phyloP scores from a whole-genome alignment of 441 rosid species.

The Gossypium gossypioides region DNA sequence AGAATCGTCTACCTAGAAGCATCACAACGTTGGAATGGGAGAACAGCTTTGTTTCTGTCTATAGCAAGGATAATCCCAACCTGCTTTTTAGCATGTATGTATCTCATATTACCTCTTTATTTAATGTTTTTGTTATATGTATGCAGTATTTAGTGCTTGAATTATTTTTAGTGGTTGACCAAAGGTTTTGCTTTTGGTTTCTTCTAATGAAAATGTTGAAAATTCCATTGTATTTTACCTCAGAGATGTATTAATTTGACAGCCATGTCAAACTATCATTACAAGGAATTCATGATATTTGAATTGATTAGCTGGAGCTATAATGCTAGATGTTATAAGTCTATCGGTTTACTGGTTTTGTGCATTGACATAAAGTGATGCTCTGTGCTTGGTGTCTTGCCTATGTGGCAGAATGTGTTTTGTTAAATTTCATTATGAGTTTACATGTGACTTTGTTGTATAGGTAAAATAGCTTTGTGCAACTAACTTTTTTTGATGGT shows the following conservation, averaged over 20 bases:
- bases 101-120: not conserved
- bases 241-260: not conserved
- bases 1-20: slow-evolving; percentile 94
- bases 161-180: not conserved
- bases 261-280: not conserved
- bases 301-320: not conserved
- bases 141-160: not conserved
- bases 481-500: not conserved
- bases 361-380: not conserved
- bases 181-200: not conserved
- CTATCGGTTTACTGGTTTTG: not conserved
- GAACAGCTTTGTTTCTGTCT: slow-evolving; percentile 87
- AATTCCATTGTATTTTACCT: not conserved
- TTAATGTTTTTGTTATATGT: not conserved
- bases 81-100: slow-evolving; percentile 94
- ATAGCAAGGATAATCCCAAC: slow-evolving; percentile 98
- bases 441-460: not conserved
- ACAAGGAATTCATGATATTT: not conserved
- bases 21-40: slow-evolving; percentile 99
- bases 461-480: not conserved
- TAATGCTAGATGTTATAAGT: not conserved
- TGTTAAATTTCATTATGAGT: not conserved
- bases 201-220: not conserved
- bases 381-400: not conserved
- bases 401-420: not conserved